Base-by-base conservation (phyloP, 1,284 basidiomycete species). In the Marasmius sp. region DNA sequence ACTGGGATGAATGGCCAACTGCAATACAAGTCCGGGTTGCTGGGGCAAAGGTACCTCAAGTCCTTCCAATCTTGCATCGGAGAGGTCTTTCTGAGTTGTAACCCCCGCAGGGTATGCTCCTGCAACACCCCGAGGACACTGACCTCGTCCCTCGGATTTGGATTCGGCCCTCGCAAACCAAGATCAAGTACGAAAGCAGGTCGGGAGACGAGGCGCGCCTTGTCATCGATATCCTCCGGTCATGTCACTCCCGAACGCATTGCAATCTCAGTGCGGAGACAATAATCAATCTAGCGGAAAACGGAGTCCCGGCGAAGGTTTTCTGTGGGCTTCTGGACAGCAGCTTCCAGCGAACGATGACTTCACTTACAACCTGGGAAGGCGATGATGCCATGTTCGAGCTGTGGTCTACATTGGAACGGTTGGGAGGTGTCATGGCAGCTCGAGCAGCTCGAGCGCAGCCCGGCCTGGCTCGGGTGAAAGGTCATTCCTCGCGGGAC, bases 241-340 rank as follows among this genome's bases (percentile, higher is more conserved):
- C 76, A 0, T 79, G 81, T 1, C 77, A 80, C 48, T 67, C 79
- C 37, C 73, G 73, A 48, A 75, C 75, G 1, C 77, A 79, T 1
- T 77, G 76, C 37, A 73, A 75, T 10, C 69, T 85, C 6, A 79
- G 80, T 4, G 71, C 76, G 0, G 82, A 86, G 62, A 79, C 76
- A 0, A 81, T 85, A 41, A 78, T 85, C 54, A 84, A 83, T 64
- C 70, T 86, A 7, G 75, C 78, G 5, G 79, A 84, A 57, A 85
- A 85, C 65, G 78, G 80, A 0, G 83, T 85, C 7, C 74, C 75
- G 7, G 67, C 70, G 27, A 10, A 61, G 0, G 72, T 73, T 7
- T 81, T 85, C 61, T 62, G 74, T 9, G 57, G 71, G 10, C 67
- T 85, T 0, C 65, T 84, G 48, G 71, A 74, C 54, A 62, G 71